Evolutionary conservation across 768 basidiomycete genomes (phyloP), one percentile per base, ranked within the genome.

Genomic region (Candolleomyces efflorescens): DNA sequence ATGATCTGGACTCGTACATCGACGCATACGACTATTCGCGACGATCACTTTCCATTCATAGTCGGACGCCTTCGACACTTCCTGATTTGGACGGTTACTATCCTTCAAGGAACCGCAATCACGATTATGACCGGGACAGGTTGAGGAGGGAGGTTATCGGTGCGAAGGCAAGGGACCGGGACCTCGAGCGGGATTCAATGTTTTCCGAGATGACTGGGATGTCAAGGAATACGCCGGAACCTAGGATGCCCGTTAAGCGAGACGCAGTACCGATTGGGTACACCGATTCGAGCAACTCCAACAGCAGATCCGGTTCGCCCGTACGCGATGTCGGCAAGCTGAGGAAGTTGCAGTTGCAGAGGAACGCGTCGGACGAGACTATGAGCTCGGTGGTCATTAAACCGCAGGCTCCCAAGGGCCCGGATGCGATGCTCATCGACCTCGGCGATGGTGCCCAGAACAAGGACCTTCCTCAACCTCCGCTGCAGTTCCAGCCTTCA

Each of bases 131-230:
- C 47, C 41, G 58, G 1, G 58, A 59, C 36, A 24, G 48, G 22
- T 43, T 59, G 45, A 22, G 58, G 6, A 36, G 53, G 36, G 41
- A 59, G 32, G 58, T 23, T 5, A 59, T 52, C 12, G 52, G 41
- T 41, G 43, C 43, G 10, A 54, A 18, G 1, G 23, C 41, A 3
- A 37, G 51, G 36, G 13, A 51, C 7, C 20, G 51, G 18, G 58
- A 59, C 24, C 26, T 59, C 20, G 58, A 59, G 5, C 43, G 36
- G n/a, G 58, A 59, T 7, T 82, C 83, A 45, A 65, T 92, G 39
- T 92, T 86, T 69, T 84, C 88, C 56, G 82, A 87, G 67, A 66
- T 84, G 50, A 92, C 87, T 10, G 89, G 90, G 18, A 65, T 75
- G 37, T 83, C 82, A 60, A 79, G 81, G 32, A 74, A 73, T 24